Base-by-base conservation (phyloP, 2,329 filamentous ascomycete species). In the Monosporascus sp. region DNA sequence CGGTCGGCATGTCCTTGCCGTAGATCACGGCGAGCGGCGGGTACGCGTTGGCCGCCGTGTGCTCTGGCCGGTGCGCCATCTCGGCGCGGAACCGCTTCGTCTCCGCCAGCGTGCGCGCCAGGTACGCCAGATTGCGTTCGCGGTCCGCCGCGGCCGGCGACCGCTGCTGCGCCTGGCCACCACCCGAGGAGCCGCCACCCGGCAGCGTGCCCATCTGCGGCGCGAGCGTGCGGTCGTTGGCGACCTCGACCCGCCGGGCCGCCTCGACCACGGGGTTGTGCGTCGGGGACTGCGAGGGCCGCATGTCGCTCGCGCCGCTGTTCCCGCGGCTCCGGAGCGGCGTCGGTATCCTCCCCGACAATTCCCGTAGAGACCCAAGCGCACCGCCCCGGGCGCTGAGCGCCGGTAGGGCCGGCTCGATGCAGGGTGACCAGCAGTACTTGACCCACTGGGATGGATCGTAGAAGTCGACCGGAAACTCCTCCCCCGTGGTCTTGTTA, bases 381-480 rank as follows among this genome's bases (percentile, higher is more conserved):
- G 75, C 69, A 38, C 69, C 68, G 0, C 69, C 61, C 44, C 72
- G 67, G 48, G 72, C 60, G 54, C 74, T 68, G 62, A 78, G 71
- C 1, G 86, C 75, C 1, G 88, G 88, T 0, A 91, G 71, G 2
- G 86, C 76, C 0, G 84, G 78, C n/a, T 73, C 73, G 43, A 95
- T 81, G 65, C 88, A 94, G 0, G 92, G 92, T 2, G 89, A 93
- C 8, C 90, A 78, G 31, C 84, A 80, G 68, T 90, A 85, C 57
- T 88, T 86, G 52, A 88, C 82, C 92, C 93, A 97, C 50, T 85
- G 84, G 16, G 89, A 77, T 0, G 85, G 74, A 63, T 93, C 79
- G 71, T 91, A 95, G 67, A 96, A 96, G 68, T 97, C 86, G 40
- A 97, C 79, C 0, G 79, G 85, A 63, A 93, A 95, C 58, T 88